phyloP scores from a whole-genome alignment of 805 yeast species.

The Wickerhamiella kurtzmanii region DNA sequence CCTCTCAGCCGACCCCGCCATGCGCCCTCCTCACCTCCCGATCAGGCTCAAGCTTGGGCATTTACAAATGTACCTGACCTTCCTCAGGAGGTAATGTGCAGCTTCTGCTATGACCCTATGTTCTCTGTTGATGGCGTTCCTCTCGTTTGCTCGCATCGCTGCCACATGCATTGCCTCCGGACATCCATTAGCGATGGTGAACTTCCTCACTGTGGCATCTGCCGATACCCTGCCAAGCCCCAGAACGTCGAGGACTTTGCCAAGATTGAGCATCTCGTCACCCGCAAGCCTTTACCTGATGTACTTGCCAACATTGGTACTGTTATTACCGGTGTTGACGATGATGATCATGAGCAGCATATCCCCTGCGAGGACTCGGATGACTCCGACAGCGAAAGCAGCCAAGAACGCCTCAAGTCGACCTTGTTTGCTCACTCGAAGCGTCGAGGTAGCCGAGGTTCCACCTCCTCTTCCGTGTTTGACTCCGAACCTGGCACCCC shows the following conservation, averaged over 20 bases:
- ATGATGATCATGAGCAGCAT: background rate
- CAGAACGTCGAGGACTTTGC: slow-evolving; percentile 2
- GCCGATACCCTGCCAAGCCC: slow-evolving; percentile 8
- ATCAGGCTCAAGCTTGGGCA: no score
- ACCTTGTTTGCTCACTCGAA: background rate
- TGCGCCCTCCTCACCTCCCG: background rate
- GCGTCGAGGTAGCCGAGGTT: background rate
- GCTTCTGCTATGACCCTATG: slow-evolving; percentile 3
- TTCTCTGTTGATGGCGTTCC: slow-evolving; percentile 1
- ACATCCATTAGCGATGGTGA: background rate
- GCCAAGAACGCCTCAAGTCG: background rate
- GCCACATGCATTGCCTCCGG: slow-evolving; percentile 6
- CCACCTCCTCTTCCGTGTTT: background rate
- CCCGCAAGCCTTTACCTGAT: background rate
- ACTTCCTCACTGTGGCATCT: slow-evolving; percentile 5
- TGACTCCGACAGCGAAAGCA: background rate
- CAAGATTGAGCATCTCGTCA: background rate
- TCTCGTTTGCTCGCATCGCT: slow-evolving; percentile 8
- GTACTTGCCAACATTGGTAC: background rate
- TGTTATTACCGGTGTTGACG: background rate
- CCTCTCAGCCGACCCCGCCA: background rate
- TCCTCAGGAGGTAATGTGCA: slow-evolving; percentile 5
- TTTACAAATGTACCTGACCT: background rate
- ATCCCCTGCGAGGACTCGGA: no score
- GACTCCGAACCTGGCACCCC: background rate